These are phyloP conservation scores for Emmonsiellopsis sp. DNA, from an alignment of 2,329 filamentous ascomycete genomes.

Conservation along the genomic window DNA sequence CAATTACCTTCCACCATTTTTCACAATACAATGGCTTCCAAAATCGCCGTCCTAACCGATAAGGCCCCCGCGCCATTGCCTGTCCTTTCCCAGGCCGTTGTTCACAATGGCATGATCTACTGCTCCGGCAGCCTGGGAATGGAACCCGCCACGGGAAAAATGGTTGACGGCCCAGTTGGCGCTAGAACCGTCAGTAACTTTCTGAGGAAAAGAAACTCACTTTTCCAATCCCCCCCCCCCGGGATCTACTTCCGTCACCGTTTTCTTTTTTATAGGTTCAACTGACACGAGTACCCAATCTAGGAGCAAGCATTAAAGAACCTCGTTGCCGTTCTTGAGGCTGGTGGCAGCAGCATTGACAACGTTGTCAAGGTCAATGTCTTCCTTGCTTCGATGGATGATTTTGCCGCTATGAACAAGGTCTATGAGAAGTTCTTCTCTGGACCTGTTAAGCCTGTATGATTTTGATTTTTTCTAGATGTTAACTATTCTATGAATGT, in stretches of 20 bases:
- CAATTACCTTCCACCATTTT: background rate
- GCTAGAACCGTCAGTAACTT: constrained; percentile 7
- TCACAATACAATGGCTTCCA: constrained; percentile 23
- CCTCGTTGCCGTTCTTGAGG: constrained; percentile 49
- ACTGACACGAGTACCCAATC: too few species aligned
- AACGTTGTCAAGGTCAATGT: constrained; percentile 60
- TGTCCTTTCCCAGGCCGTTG: constrained; percentile 52
- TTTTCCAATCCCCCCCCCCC: background rate
- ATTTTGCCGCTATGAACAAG: constrained; percentile 69
- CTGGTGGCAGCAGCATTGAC: constrained; percentile 48
- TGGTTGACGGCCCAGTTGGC: constrained; percentile 42
- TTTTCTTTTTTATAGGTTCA: background rate
- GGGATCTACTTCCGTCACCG: background rate
- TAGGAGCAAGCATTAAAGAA: constrained; percentile 46
- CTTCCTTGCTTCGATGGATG: constrained; percentile 55
- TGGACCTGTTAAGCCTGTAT: constrained; percentile 5
- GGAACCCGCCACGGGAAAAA: constrained; percentile 42
- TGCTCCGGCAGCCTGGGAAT: constrained; percentile 56
- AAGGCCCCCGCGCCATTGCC: constrained; percentile 45
- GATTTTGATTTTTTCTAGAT: background rate
- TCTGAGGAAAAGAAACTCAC: background rate
- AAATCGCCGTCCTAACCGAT: constrained; percentile 35
- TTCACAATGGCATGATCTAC: constrained; percentile 59
- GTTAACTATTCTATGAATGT: too few species aligned
- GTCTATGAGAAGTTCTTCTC: constrained; percentile 61